Conservation (phyloP, 768 basidiomycete genomes). For the Strobilomyces dryophilus region DNA sequence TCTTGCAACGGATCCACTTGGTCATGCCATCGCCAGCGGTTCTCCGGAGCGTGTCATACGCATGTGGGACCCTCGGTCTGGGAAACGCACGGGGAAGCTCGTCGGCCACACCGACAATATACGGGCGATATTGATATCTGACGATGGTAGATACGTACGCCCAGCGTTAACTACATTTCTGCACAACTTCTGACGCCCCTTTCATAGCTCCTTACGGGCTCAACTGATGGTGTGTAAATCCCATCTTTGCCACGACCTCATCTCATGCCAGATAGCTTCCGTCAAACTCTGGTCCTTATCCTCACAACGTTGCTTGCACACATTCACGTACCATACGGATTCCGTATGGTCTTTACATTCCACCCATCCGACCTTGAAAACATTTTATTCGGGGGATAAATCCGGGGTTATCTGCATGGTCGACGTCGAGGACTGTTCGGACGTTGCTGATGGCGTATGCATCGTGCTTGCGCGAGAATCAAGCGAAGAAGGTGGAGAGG, state of each 20-base stretch:
- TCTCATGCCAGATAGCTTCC: slow-evolving; percentile 44
- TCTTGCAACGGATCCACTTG: slow-evolving; percentile 72
- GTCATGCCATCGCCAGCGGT: slow-evolving; percentile 80
- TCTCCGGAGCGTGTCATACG: slow-evolving; percentile 89
- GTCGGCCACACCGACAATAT: slow-evolving; percentile 99
- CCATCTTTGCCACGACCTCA: background rate
- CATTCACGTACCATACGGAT: slow-evolving; percentile 92
- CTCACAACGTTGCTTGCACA: slow-evolving; percentile 88
- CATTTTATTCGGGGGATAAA: slow-evolving; percentile 94
- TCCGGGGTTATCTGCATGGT: slow-evolving; percentile 87
- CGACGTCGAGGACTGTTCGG: slow-evolving; percentile 80
- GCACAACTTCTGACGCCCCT: slow-evolving; percentile 4
- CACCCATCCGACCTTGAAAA: slow-evolving; percentile 76
- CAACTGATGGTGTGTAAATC: slow-evolving; percentile 57
- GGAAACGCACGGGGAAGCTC: slow-evolving; percentile 76
- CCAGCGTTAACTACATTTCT: slow-evolving; percentile 3
- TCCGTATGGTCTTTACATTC: slow-evolving; percentile 94
- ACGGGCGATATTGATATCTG: slow-evolving; percentile 80
- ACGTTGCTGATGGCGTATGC: slow-evolving; percentile 88
- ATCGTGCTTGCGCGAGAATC: slow-evolving; percentile 72
- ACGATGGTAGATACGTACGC: slow-evolving; percentile 86
- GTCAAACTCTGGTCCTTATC: slow-evolving; percentile 93
- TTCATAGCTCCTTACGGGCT: slow-evolving; percentile 72
- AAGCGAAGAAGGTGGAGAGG: slow-evolving; percentile 46
- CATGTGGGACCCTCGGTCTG: slow-evolving; percentile 90